Evolutionary conservation across 1,139 yeast genomes (phyloP), one percentile per base, ranked within the genome.

Genomic region (Entelexis paramagnoliae): DNA sequence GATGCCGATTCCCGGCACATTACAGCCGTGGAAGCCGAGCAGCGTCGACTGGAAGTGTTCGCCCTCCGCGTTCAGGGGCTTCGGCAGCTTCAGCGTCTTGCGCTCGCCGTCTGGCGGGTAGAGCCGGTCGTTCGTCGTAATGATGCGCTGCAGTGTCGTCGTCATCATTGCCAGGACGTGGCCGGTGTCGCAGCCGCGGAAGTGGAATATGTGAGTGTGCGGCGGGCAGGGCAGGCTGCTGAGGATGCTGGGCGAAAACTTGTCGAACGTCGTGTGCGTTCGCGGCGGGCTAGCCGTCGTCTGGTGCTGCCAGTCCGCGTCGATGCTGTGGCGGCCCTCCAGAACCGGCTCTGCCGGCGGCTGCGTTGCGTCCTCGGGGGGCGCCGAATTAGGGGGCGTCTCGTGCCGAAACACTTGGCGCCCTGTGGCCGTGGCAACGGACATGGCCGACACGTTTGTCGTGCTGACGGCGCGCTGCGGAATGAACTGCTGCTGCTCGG

Each of bases 21-120:
- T 93, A 50, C 95, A 80, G 19, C 98, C 98, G 65, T 88, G 96
- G 66, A 91, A 91, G 46, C 96, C 93, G 55, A 89, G 70, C 2
- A 91, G 62, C 81, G 83, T 14, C 85, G 83, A 46, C 79, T 73
- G 63, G 79, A 81, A 61, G 55, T 51, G 53, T 30, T 52, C 56
- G 14, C 59, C 61, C 11, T 54, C 57, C 20, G 54, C 48, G 34
- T 52, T 47, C 22, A 43, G 14, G 33, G 57, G 54, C 17, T 30
- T 49, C n/a, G 58, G 55, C 7, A 56, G 52, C 60, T 69, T 72
- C 58, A 68, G 66, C 56, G 68, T 68, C 59, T 73, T 75, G 47
- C 63, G 32, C 78, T 61, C 46, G 62, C 72, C 47, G 70, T 70
- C 49, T 76, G 81, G 84, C 2, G 89, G 87, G 62, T 83, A 88